phyloP scores from a whole-genome alignment of 495 filamentous ascomycete species.

The Clavariopsis aquatica region DNA sequence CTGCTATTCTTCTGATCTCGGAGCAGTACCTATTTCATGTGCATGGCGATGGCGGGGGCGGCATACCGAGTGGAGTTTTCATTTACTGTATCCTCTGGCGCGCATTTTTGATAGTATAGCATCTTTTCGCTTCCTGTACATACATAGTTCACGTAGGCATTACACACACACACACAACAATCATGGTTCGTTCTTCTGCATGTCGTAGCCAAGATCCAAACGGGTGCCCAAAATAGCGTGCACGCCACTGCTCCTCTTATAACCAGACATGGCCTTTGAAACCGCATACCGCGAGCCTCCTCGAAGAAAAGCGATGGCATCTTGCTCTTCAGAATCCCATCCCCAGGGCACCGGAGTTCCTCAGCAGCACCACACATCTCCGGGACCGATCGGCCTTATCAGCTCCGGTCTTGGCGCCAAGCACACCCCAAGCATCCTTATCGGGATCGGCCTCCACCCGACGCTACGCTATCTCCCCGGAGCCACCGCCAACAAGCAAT shows the following conservation, averaged over 20 bases:
- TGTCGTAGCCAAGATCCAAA: not conserved
- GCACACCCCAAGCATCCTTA: conserved; percentile 18
- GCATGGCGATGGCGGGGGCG: not conserved
- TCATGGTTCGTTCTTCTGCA: not conserved
- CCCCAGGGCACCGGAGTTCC: not conserved
- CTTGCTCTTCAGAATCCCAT: not conserved
- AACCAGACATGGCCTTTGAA: too few relatives aligned
- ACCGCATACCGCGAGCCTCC: too few relatives aligned
- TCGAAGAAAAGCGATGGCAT: too few relatives aligned
- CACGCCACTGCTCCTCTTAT: too few relatives aligned
- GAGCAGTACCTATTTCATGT: too few relatives aligned
- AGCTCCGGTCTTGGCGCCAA: conserved; percentile 21
- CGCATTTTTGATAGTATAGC: too few relatives aligned
- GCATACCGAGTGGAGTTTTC: not conserved
- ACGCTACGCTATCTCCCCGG: conserved; percentile 27
- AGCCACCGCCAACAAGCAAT: conserved; percentile 13
- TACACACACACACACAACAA: too few relatives aligned
- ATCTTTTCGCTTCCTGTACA: too few relatives aligned
- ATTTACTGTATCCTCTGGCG: too few relatives aligned
- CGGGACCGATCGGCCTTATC: not conserved
- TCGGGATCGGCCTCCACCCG: conserved; percentile 27
- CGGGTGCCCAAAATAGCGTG: too few relatives aligned
- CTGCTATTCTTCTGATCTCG: conserved; percentile 79
- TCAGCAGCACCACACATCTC: not conserved
- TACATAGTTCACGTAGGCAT: too few relatives aligned